Base-by-base conservation (phyloP, 2,329 filamentous ascomycete species). In the Thelonectria blattea region DNA sequence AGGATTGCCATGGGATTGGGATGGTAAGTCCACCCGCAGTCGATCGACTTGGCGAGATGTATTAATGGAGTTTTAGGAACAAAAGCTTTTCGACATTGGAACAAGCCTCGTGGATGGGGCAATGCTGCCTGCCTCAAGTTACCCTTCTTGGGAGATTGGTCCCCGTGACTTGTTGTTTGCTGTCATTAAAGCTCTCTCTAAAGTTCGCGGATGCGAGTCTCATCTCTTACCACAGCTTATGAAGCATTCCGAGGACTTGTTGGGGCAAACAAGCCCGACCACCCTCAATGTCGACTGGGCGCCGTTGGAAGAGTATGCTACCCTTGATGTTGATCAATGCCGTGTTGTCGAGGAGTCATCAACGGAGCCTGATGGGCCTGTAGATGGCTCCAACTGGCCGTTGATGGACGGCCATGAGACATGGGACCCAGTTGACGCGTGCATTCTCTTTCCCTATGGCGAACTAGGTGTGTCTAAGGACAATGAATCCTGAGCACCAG, bases 31-130 rank as follows among this genome's bases (percentile, higher is more conserved):
- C 27, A 46, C 4, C 11, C n/a, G 27, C 32, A 15, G 9, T 15
- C 7, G 17, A 57, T 9, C 24, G 2, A 4, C 27, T 30, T 30
- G 8, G 27, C 9, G 7, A 3, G 12, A 9, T 43, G 32, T 47
- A 15, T 20, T 27, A 64, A 72, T 32, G 61, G 46, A 17, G 8
- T 3, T 1, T 11, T 10, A 74, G 72, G 72, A 75, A 50, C 72
- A 75, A 57, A 75, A 75, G 18, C 60, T 75, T 0, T 75, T 73
- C 22, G 73, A 75, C 4, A 69, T 75, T 15, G 73, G 73, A 2
- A 58, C 70, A 11, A 72, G 72, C 27, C 63, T 75, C 1, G 70
- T 68, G 1, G 73, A 75, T n/a, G 68, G 67, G 9, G 67, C 68
- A 2, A 56, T 65, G 3, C 42, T 72, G 1, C 60, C 70, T 1